Evolutionary conservation across 768 basidiomycete species (phyloP), one percentile per base, ranked within the genome.

Genomic region (Royoungia palumana): DNA sequence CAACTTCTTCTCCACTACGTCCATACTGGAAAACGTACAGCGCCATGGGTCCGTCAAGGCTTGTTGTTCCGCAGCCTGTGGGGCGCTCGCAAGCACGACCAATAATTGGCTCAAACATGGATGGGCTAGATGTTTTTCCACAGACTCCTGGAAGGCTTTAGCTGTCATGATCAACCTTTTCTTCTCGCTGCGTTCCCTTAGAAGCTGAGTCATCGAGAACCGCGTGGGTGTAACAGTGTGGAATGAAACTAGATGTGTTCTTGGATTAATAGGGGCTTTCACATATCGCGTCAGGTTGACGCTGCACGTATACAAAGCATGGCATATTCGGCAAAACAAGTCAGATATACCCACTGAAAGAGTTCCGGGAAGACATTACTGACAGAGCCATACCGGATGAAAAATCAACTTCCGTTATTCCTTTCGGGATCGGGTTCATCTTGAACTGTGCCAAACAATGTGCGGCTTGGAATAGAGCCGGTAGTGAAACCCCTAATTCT

Each of bases 391-490:
- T 0, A 5, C 7, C 19, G 7, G 57, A 17, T 10, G 52, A 46
- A 30, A 63, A 60, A 50, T 54, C 54, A 32, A 53, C 47, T 6
- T 62, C 60, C 5, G 55, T 52, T 13, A 7, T 12, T 12, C 39
- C n/a, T 17, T 20, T 51, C 11, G 48, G 35, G n/a, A 44, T 20
- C 4, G 59, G 59, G 38, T 61, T 61, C 55, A 60, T 51, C 44
- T 45, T 60, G 49, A 55, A 43, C 35, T 55, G 47, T 0, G 58
- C 64, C 38, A 64, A 44, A n/a, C 47, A 53, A 12, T 61, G 47
- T 22, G 62, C 61, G 10, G 62, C 64, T 2, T 61, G 47, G 34
- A 66, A 55, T 17, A 66, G 27, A 8, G 47, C 14, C 4, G 61
- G 44, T 19, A 58, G 20, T 0, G 61, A 41, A 19, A 57, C 32